Base-by-base conservation (phyloP, 2,329 filamentous ascomycete species). In the Byssothecium circinans region DNA sequence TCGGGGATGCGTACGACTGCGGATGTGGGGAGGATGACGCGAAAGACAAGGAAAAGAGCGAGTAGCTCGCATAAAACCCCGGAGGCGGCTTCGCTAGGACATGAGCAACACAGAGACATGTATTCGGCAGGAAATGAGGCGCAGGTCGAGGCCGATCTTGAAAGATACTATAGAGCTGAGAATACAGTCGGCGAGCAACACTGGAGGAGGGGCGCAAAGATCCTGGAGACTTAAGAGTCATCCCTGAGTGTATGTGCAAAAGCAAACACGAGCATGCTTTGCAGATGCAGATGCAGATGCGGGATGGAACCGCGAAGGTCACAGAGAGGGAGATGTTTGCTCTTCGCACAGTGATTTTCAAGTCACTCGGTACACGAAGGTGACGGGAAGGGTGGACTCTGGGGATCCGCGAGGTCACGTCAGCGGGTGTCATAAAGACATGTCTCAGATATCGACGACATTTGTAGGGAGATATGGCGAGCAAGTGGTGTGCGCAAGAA, bases 1-100 rank as follows among this genome's bases (percentile, higher is more conserved):
- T 86, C 47, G 83, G 82, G 2, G 82, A 84, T 48, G 84, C 84
- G 54, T 86, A 86, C 62, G 82, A 86, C 60, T 86, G 83, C 58
- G 83, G 83, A 25, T 86, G 83, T 64, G 80, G 76, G 19, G 80
- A 82, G 22, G 80, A 83, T 43, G 77, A 78, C 40, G 70, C 73
- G 47, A 52, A 57, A 38, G 48, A 44, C 34, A 50, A 54, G 44
- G 45, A 40, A 23, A 54, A 55, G 48, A 47, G 29, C 27, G 34
- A 40, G 51, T 30, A 29, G 20, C 35, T 41, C 22, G 52, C 45
- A 48, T 53, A 47, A 38, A 17, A 47, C 40, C 46, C 47, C 34
- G 47, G 52, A 27, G 18, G 32, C 38, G 41, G 50, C 46, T 51
- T 45, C 50, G 36, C 43, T 25, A 38, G 41, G 39, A 38, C 37